phyloP scores from a whole-genome alignment of 2,329 filamentous ascomycete species.

The Fusarium sp. region DNA sequence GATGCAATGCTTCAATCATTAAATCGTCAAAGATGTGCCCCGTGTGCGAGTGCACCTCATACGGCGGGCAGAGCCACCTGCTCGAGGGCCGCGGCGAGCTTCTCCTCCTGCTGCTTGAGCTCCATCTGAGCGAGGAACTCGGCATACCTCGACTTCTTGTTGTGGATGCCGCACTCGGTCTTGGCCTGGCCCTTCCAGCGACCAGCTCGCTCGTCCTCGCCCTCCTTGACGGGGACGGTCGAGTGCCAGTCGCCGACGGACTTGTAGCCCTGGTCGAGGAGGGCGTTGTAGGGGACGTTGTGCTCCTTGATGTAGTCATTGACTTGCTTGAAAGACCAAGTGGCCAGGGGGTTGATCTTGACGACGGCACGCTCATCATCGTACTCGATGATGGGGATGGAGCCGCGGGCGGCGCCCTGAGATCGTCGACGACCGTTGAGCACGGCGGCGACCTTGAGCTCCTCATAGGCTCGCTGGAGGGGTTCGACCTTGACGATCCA shows the following conservation, averaged over 20 bases:
- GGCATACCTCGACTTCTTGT: conserved; percentile 93
- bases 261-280: conserved; percentile 96
- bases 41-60: conserved; percentile 38
- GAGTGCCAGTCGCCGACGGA: conserved; percentile 99
- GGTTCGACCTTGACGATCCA: conserved; percentile 98
- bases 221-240: conserved; percentile 87
- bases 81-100: conserved; percentile 44
- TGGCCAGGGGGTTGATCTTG: conserved; percentile 97
- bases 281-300: conserved; percentile 90
- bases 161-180: conserved; percentile 99
- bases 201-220: conserved; percentile 94
- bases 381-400: conserved; percentile 90
- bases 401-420: conserved; percentile 91
- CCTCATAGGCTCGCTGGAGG: conserved; percentile 87
- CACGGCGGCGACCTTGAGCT: conserved; percentile 88
- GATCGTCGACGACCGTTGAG: conserved; percentile 91
- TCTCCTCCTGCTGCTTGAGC: conserved; percentile 68
- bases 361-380: conserved; percentile 88
- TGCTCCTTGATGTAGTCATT: conserved; percentile 87
- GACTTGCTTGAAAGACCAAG: conserved; percentile 93
- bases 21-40: conserved; percentile 40
- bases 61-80: conserved; percentile 42
- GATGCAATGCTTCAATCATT: conserved; percentile 42
- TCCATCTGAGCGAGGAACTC: conserved; percentile 83
- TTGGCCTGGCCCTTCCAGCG: conserved; percentile 97